Evolutionary conservation across 2,329 filamentous ascomycete genomes (phyloP), one percentile per base, ranked within the genome.

Genomic region (Sporothrix phasma): DNA sequence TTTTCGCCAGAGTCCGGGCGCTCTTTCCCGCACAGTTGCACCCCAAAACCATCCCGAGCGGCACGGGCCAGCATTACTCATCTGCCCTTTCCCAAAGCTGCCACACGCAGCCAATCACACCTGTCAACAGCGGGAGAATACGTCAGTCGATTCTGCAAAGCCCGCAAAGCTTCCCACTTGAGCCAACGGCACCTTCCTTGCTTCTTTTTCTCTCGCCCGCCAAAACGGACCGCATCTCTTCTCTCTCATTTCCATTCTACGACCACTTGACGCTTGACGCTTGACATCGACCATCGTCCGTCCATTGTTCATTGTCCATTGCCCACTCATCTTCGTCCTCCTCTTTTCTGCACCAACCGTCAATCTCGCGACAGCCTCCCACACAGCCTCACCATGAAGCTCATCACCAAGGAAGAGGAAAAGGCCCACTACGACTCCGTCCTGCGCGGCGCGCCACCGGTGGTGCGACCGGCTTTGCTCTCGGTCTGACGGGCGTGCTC

Each of bases 401-500:
- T 97, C 73, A 83, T 97, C 74, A 95, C 89, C 71, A 91, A 93
- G 75, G 91, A 97, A 84, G 90, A 97, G 79, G 92, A 97, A 78
- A 75, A 81, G 66, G 89, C 84, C 62, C 92, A 97, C 83, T 96
- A 95, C 84, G 78, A 81, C 74, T 80, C 83, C 66, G 94, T 95
- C 66, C 73, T 97, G 69, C 87, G 85, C 74, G 92, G 92, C 69
- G 93, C 70, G 72, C 85, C 68, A 76, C 89, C 68, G 94, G 93
- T 69, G 89, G 89, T 68, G 62, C 81, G 13, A 70, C 85, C 51
- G 92, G 94, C 68, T 77, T 92, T 2, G 80, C 77, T 43, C 72
- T 86, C 37, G 92, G 93, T 68, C 69, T 84, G 8, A 80, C 80
- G 31, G 90, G 86, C 72, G 88, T 96, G 26, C 67, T 84, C n/a